phyloP scores from a whole-genome alignment of 129 eudicot species.

The sunflower (Helianthus annuus) region DNA sequence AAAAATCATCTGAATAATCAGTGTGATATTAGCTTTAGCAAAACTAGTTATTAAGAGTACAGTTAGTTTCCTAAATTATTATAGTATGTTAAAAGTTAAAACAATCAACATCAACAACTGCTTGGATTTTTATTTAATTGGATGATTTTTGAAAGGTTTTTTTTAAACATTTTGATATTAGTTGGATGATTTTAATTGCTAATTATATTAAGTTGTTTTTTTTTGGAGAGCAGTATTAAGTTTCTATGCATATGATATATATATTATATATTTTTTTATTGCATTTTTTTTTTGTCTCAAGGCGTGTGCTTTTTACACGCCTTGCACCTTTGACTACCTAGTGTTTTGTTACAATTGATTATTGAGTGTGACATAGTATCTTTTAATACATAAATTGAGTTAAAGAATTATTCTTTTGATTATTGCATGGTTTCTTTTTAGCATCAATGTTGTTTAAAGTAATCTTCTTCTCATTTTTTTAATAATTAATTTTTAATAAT shows the following conservation, averaged over 20 bases:
- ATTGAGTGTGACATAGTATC: background rate
- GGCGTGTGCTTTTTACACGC: background rate
- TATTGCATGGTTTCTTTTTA: slow-evolving; percentile 16
- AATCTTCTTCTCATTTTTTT: background rate
- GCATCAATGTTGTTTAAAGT: slow-evolving; percentile 15
- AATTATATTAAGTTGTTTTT: background rate
- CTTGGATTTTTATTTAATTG: background rate
- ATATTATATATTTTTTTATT: background rate
- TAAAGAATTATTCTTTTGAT: slow-evolving; percentile 12
- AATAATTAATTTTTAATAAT: background rate
- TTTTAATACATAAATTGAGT: background rate
- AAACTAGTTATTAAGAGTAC: background rate
- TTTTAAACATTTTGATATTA: background rate
- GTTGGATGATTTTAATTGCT: background rate
- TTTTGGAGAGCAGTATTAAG: background rate
- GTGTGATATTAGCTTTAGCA: background rate
- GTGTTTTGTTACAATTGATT: background rate
- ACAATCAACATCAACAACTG: background rate
- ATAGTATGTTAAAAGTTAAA: background rate
- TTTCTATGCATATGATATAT: background rate
- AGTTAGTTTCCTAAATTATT: background rate
- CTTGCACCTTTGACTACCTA: background rate
- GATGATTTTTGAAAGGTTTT: background rate
- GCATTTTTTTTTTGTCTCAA: background rate
- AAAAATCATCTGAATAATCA: background rate